phyloP scores from a whole-genome alignment of 192 early-diverging fungal species.

The Gaertneriomyces sp. region DNA sequence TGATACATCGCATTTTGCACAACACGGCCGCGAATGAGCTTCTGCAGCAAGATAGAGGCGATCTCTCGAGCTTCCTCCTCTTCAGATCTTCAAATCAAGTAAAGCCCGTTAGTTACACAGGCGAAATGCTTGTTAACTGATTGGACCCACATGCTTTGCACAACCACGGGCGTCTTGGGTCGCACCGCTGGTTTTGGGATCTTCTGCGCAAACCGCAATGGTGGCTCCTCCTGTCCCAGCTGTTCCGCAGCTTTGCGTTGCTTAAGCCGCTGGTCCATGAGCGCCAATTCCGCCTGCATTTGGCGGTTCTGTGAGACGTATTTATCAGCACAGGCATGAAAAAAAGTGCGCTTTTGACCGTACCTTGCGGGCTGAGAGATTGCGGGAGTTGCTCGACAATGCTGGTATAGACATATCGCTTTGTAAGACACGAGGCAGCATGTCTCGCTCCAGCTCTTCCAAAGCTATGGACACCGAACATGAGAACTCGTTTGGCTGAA shows the following conservation, averaged over 20 bases:
- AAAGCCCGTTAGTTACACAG: neutral
- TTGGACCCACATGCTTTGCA: neutral
- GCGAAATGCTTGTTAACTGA: neutral
- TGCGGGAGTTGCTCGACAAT: slow-evolving; percentile 18
- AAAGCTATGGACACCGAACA: neutral
- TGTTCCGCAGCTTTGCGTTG: slow-evolving; percentile 27
- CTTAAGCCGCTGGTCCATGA: slow-evolving; percentile 50
- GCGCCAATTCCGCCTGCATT: slow-evolving; percentile 49
- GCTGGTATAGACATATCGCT: slow-evolving; percentile 30
- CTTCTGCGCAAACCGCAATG: slow-evolving; percentile 43
- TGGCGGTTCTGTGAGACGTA: slow-evolving; percentile 37
- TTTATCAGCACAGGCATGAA: neutral
- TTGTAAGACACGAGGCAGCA: slow-evolving; percentile 33
- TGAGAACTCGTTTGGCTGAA: neutral
- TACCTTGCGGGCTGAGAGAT: slow-evolving; percentile 39
- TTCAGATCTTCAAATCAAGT: slow-evolving; percentile 18
- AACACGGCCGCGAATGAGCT: slow-evolving; percentile 51
- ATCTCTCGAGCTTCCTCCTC: slow-evolving; percentile 50
- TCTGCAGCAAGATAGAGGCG: slow-evolving; percentile 51
- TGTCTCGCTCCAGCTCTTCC: slow-evolving; percentile 33
- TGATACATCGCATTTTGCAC: slow-evolving; percentile 58
- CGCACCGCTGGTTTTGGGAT: slow-evolving; percentile 53
- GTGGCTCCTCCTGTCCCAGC: slow-evolving; percentile 27
- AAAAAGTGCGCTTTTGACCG: slow-evolving; percentile 1
- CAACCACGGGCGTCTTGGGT: slow-evolving; percentile 38